Evolutionary conservation across 106 monocot species (phyloP), one percentile per base, ranked within the genome.

Genomic region (Platanthera zijinensis): DNA sequence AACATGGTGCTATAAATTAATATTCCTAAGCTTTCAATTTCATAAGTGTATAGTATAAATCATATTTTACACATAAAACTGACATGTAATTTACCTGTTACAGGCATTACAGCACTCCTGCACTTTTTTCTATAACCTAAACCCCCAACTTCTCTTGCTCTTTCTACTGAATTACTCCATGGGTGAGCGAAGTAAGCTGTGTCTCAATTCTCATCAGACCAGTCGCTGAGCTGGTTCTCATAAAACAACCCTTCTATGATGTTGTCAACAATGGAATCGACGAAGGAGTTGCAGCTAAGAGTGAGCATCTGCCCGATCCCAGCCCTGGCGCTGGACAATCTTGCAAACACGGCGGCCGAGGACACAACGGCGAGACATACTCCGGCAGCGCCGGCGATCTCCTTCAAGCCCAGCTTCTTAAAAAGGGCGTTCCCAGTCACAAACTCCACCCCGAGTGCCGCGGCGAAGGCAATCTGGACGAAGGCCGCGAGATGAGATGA

Each of bases 261-360:
- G 82, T 89, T 88, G 80, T 99, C 97, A 78, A 99, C 85, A 69
- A 99, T 78, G 15, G 89, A 84, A 79, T 99, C 97, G 39, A 99
- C 97, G 61, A 99, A 85, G 61, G 75, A 72, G 88, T 83, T 94
- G 90, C 92, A 99, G 25, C 97, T 79, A 15, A 94, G 69, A 8
- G 70, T 86, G 77, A 99, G 76, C 46, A 94, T 90, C 73, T 81
- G 76, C 2, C 91, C 85, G 48, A 99, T 94, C 74, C 85, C 52
- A 47, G 54, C 78, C 17, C 85, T 74, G 4, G 85, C 85, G 47
- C 88, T 99, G 9, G 97, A 83, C 78, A 84, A 82, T 86, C 83
- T 88, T 4, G 97, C 97, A 51, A 99, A 91, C 17, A 82, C 57
- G 3, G 94, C 94, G 4, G 91, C 89, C 21, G 73, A 80, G 39